Conservation (phyloP, 73 alveolate species). For the Blepharisma japonicum region DNA sequence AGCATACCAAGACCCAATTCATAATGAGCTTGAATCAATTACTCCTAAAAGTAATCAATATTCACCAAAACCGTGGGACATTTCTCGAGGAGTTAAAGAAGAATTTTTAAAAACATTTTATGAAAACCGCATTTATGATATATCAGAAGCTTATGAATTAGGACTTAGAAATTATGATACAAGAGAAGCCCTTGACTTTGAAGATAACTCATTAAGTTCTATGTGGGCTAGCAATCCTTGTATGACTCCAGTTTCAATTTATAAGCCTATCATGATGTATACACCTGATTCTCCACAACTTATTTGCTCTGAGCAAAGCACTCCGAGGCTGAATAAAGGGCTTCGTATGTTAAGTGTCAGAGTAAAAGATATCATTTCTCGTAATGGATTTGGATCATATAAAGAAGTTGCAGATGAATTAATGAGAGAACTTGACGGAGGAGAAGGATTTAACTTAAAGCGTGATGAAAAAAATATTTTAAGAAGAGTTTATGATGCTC, state of each 20-base stretch:
- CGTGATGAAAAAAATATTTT: conserved; percentile 80
- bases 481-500: conserved; percentile 89
- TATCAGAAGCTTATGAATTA: conserved; percentile 4
- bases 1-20: neutral
- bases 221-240: neutral
- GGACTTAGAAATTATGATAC: neutral
- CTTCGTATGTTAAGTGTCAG: neutral
- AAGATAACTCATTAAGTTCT: neutral
- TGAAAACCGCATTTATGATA: neutral
- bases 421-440: neutral
- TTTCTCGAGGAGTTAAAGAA: conserved; percentile 7
- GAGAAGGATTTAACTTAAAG: neutral
- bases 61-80: neutral
- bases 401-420: conserved; percentile 23
- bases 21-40: neutral
- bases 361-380: neutral
- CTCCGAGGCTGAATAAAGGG: neutral
- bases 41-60: neutral
- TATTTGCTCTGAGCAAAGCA: conserved; percentile 16
- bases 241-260: neutral
- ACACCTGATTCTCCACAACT: neutral
- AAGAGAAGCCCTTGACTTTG: neutral
- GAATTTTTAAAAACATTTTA: conserved; percentile 24
- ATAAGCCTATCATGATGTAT: no score
- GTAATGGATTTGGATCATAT: neutral